These are phyloP conservation scores for Paramecium sonneborni DNA, from an alignment of 73 alveolate genomes.

Conservation along the genomic window DNA sequence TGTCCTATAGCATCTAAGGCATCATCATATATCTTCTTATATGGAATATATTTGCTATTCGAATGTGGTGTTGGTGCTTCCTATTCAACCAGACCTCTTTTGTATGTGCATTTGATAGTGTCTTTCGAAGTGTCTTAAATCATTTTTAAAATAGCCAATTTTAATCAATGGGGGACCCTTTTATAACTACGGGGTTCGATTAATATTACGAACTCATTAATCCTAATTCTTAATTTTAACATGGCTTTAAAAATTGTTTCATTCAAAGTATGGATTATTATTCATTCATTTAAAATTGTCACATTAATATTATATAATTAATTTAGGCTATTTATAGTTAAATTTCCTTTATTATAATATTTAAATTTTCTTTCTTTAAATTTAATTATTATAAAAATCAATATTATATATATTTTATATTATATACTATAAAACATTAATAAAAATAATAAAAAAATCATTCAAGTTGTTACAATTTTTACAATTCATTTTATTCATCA, in stretches of 20 bases:
- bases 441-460: neutral
- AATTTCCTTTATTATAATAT: neutral
- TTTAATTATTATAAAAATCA: neutral
- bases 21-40: constrained; percentile 53
- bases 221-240: neutral
- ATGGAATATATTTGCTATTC: neutral
- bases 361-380: neutral
- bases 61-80: neutral
- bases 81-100: neutral
- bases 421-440: neutral
- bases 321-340: neutral
- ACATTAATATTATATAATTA: neutral
- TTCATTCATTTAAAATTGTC: neutral
- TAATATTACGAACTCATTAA: neutral
- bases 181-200: neutral
- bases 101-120: constrained; percentile 25
- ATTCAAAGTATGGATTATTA: neutral
- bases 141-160: neutral
- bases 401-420: neutral
- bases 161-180: neutral
- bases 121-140: constrained; percentile 42
- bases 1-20: constrained; percentile 82
- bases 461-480: neutral
- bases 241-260: neutral
- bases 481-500: neutral